Conservation (phyloP, 352 stramenopile genomes). For the Phytopythium aichiense region DNA sequence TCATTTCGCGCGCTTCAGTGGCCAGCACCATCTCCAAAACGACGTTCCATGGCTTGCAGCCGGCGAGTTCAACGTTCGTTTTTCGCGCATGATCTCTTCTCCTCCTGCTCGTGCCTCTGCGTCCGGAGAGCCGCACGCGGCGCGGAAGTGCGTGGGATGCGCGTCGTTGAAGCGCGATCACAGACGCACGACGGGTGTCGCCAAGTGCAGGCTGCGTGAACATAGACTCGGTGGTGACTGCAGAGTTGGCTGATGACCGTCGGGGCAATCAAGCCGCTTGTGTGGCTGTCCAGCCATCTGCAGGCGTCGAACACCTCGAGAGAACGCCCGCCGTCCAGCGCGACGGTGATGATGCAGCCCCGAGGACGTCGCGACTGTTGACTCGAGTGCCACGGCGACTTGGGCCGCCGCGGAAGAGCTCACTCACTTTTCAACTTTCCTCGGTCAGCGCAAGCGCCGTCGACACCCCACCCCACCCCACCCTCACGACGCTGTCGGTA, state of each 20-base stretch:
- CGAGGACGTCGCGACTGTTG: not conserved
- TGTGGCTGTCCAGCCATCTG: not conserved
- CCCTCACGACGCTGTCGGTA: not conserved
- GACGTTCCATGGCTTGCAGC: too few relatives aligned
- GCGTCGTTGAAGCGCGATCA: conserved; percentile 3
- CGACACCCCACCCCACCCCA: not conserved
- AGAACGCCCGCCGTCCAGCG: too few relatives aligned
- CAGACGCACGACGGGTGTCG: not conserved
- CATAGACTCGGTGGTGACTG: not conserved
- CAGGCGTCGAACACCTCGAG: too few relatives aligned
- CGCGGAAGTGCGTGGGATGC: conserved; percentile 1
- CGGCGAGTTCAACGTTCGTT: not conserved
- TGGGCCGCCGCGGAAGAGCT: not conserved
- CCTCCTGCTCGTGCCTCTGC: not conserved
- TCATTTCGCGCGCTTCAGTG: not conserved
- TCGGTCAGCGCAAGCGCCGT: not conserved
- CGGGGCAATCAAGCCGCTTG: not conserved
- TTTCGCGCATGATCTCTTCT: not conserved
- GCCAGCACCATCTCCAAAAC: too few relatives aligned
- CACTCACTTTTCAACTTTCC: conserved; percentile 19
- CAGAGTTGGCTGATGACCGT: not conserved
- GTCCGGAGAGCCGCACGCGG: not conserved
- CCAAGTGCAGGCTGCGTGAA: not conserved
- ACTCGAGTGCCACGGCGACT: not conserved
- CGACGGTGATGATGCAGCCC: not conserved